Conservation (phyloP, 2,329 filamentous ascomycete species). For the Gnomoniopsis smithogilvyi region DNA sequence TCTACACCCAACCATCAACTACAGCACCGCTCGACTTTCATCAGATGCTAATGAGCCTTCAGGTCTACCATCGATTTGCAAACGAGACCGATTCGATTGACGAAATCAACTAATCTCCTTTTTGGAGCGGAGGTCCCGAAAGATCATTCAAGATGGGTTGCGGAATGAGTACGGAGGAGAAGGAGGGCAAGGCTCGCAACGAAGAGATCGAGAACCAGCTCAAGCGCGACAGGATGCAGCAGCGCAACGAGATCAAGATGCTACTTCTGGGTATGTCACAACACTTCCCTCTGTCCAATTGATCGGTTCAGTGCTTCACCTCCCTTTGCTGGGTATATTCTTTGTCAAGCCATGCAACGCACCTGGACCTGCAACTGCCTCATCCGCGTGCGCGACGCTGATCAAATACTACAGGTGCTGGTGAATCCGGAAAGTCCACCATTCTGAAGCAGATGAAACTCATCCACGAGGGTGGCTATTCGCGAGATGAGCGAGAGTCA, state of each 20-base stretch:
- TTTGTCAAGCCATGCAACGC: background rate
- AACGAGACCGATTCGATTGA: background rate
- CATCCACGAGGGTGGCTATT: constrained; percentile 98
- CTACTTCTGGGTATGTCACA: constrained; percentile 79
- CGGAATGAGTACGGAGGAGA: constrained; percentile 99
- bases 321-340: background rate
- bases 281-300: background rate
- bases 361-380: background rate
- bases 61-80: background rate
- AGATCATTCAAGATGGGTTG: constrained; percentile 83
- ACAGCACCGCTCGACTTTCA: background rate
- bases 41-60: background rate
- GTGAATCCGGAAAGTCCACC: constrained; percentile 95
- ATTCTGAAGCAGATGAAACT: constrained; percentile 99
- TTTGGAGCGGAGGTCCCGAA: constrained; percentile 15
- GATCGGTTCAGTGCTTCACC: background rate
- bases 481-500: constrained; percentile 74
- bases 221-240: constrained; percentile 97
- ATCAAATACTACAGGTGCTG: constrained; percentile 66
- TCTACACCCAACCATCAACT: background rate
- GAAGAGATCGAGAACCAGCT: constrained; percentile 99
- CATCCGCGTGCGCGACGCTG: constrained; percentile 8
- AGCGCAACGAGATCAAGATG: constrained; percentile 99
- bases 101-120: background rate
- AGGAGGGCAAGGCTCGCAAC: constrained; percentile 99